phyloP scores from a whole-genome alignment of 176 grass and related monocot genomes.

The Juncus effusus region DNA sequence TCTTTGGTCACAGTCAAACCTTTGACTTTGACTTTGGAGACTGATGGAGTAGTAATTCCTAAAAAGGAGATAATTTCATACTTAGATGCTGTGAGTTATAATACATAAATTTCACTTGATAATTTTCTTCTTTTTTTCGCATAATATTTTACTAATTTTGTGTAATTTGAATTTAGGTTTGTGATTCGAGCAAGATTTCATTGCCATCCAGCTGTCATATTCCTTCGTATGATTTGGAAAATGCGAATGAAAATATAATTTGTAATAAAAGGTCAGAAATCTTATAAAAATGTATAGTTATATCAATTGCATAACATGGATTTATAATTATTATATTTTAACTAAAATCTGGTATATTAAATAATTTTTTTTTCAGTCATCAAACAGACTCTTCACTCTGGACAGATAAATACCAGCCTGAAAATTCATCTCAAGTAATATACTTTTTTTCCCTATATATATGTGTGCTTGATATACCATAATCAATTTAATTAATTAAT shows the following conservation, averaged over 20 bases:
- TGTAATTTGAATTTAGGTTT: conserved; percentile 42
- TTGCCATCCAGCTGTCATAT: conserved; percentile 28
- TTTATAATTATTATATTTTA: not conserved
- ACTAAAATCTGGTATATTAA: conserved; percentile 1
- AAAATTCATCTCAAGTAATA: conserved; percentile 75
- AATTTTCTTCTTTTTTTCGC: not conserved
- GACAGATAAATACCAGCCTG: conserved; percentile 85
- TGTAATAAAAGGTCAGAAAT: conserved; percentile 36
- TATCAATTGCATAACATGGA: not conserved
- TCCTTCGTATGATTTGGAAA: conserved; percentile 26
- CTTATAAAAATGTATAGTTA: conserved; percentile 17
- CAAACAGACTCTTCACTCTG: conserved; percentile 48
- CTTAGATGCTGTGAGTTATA: conserved; percentile 12
- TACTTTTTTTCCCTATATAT: conserved; percentile 4
- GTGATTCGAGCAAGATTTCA: conserved; percentile 26
- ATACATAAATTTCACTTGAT: not conserved
- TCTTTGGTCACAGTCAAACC: conserved; percentile 25
- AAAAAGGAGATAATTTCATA: conserved; percentile 6
- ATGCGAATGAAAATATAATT: conserved; percentile 26
- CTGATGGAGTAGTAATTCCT: conserved; percentile 24
- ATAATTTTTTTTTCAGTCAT: conserved; percentile 39
- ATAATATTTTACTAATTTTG: not conserved
- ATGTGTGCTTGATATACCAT: not conserved
- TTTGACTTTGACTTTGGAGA: conserved; percentile 39
- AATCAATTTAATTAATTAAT: not conserved